Evolutionary conservation across 108 stramenopile genomes (phyloP), one percentile per base, ranked within the genome.

Genomic region (Cyclostephanos tholiformis): DNA sequence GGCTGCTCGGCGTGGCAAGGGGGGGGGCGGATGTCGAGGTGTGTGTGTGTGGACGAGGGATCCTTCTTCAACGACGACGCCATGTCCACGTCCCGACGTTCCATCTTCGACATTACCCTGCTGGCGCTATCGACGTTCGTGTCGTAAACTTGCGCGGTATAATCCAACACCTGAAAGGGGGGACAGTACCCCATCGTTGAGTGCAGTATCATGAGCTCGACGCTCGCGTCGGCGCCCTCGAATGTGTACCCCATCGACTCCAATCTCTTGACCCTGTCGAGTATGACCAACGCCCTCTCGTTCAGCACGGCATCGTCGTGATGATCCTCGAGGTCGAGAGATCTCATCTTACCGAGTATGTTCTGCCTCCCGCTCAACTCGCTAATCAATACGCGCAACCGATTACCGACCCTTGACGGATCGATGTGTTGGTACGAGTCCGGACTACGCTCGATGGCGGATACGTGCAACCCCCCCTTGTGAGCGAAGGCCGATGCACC

Each of bases 381-480:
- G 8, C 87, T 89, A 53, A 97, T 91, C 58, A 96, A 63, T 0
- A 95, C 84, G 13, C 97, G 79, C 79, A 83, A 76, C 62, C 84
- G 79, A 83, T 97, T 97, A 0, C 97, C 97, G 41, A 97, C 95
- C 46, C 71, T 55, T 46, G 81, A 71, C 0, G 97, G 97, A 52
- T 97, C 91, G 52, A 96, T 77, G 75, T 96, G 95, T 71, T 96
- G 95, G 84, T 96, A 97, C 9, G 88, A 88, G 38, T 83, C 69
- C 0, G 93, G 90, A 48, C 76, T 84, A 13, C 92, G 82, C 82
- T 93, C 90, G 87, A 97, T 85, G 30, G 97, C 97, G 9, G 93
- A 91, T 22, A 96, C 97, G 74, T 96, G 96, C 48, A 97, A 75
- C 13, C 97, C 97, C 30, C 97, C 97, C 86, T 97, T 97, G 82